A percentile compares a stretch with the other conserved stretches of the same genome.
phyloP scores from a whole-genome alignment of 345 rosid species.

The Turnera subulata region DNA sequence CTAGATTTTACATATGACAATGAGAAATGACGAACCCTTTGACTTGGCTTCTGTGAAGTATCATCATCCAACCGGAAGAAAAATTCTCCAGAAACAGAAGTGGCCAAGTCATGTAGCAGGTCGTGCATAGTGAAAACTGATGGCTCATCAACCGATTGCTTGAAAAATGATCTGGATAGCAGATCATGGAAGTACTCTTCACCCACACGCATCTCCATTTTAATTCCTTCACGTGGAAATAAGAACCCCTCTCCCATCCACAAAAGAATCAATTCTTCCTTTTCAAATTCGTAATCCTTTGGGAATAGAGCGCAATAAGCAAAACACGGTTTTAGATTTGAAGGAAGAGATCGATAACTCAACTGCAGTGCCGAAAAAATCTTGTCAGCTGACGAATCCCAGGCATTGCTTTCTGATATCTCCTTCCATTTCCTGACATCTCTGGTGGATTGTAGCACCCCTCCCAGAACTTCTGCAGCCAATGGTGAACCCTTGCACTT shows the following conservation, averaged over 20 bases:
- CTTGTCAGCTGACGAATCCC: neutral
- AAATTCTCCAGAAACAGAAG: no score
- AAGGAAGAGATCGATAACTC: conserved; percentile 19
- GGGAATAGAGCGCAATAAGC: no score
- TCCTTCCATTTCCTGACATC: conserved; percentile 7
- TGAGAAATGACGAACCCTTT: no score
- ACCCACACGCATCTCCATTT: conserved; percentile 8
- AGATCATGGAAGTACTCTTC: conserved; percentile 9
- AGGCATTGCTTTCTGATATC: conserved; percentile 11
- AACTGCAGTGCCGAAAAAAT: conserved; percentile 14
- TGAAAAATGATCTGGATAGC: conserved; percentile 16
- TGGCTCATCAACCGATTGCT: no score
- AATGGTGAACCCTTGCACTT: no score
- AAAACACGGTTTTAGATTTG: conserved; percentile 15
- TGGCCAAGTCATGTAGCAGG: no score
- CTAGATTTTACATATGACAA: no score
- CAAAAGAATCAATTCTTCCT: conserved; percentile 8
- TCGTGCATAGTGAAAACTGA: no score
- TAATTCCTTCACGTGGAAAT: neutral
- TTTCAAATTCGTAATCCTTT: conserved; percentile 13
- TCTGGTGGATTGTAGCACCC: neutral
- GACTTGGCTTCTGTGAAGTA: no score
- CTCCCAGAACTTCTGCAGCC: no score
- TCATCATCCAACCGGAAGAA: no score
- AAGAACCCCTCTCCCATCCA: conserved; percentile 22